Conservation (phyloP, 352 stramenopile genomes). For the Thalassiosira hispida region DNA sequence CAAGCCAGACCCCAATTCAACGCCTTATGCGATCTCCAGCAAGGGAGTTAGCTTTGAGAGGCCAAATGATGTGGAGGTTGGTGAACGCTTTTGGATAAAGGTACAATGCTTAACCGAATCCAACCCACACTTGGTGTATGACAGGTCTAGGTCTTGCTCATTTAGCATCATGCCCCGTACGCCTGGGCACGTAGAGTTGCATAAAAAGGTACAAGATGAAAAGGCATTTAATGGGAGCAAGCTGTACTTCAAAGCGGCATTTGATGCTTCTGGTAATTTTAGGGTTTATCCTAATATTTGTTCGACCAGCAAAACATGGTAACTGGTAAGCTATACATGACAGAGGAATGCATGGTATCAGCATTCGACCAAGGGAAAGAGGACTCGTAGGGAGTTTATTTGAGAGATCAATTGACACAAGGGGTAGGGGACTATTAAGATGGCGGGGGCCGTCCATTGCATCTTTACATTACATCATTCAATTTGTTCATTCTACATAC, state of each 20-base stretch:
- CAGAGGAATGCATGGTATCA: too few species aligned
- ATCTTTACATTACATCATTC: too few species aligned
- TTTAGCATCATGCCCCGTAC: slow-evolving; percentile 1
- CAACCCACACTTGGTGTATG: slow-evolving; percentile 21
- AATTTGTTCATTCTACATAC: too few species aligned
- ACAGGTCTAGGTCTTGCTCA: slow-evolving; percentile 15
- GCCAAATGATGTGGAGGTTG: neutral
- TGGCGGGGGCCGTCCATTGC: too few species aligned
- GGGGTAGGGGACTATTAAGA: too few species aligned
- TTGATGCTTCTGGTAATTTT: slow-evolving; percentile 30
- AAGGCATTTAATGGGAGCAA: slow-evolving; percentile 26
- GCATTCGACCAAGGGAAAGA: too few species aligned
- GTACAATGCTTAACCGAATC: slow-evolving; percentile 3
- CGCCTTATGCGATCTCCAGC: too few species aligned
- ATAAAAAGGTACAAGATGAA: slow-evolving; percentile 9
- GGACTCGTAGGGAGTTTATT: too few species aligned
- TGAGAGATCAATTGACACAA: too few species aligned
- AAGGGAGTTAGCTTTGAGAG: neutral
- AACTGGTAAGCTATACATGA: too few species aligned
- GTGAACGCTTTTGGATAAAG: slow-evolving; percentile 41
- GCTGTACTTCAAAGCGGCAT: slow-evolving; percentile 29
- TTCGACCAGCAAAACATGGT: neutral
- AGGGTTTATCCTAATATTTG: slow-evolving; percentile 17
- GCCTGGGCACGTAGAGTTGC: slow-evolving; percentile 14
- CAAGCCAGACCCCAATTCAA: too few species aligned